A percentile compares a stretch with the other conserved stretches of the same genome.
Conservation (phyloP, 164 flowering plant species). For the Chloranthus sessilifolius region DNA sequence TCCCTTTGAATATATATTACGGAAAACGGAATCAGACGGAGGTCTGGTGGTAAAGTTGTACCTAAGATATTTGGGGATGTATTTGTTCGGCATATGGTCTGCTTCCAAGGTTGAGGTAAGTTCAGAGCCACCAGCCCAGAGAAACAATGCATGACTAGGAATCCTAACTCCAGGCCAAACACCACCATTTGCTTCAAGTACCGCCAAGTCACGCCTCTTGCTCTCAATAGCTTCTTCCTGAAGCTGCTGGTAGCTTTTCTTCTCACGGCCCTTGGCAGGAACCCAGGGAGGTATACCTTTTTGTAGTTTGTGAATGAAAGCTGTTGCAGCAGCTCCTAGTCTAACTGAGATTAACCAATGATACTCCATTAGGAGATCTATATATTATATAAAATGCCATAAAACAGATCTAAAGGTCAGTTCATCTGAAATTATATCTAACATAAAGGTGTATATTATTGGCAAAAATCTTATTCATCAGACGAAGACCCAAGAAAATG, state of each 20-base stretch:
- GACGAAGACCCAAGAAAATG: no score
- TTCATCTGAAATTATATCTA: conserved; percentile 1
- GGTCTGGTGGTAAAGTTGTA: conserved; percentile 12
- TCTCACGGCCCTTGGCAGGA: conserved; percentile 79
- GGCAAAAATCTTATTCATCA: no score
- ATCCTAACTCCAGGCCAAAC: conserved; percentile 87
- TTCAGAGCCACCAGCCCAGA: conserved; percentile 97
- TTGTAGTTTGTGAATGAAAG: conserved; percentile 64
- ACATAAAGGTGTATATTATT: neutral
- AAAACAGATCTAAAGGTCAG: neutral
- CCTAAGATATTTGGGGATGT: conserved; percentile 87
- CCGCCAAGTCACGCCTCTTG: conserved; percentile 83
- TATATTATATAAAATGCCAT: neutral
- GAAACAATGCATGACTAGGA: conserved; percentile 89
- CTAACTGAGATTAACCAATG: conserved; percentile 43
- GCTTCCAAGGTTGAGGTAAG: conserved; percentile 63
- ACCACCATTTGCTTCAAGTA: conserved; percentile 78
- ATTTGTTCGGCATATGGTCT: conserved; percentile 97
- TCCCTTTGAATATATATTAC: no score
- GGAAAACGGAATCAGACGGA: neutral
- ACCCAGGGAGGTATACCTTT: conserved; percentile 95
- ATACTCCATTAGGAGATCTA: neutral
- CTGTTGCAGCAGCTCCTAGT: conserved; percentile 86
- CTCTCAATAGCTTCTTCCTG: conserved; percentile 91
- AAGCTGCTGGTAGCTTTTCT: conserved; percentile 74